Evolutionary conservation across 371 early-diverging fungal genomes (phyloP).

Genomic region (Parasitella parasitica): DNA sequence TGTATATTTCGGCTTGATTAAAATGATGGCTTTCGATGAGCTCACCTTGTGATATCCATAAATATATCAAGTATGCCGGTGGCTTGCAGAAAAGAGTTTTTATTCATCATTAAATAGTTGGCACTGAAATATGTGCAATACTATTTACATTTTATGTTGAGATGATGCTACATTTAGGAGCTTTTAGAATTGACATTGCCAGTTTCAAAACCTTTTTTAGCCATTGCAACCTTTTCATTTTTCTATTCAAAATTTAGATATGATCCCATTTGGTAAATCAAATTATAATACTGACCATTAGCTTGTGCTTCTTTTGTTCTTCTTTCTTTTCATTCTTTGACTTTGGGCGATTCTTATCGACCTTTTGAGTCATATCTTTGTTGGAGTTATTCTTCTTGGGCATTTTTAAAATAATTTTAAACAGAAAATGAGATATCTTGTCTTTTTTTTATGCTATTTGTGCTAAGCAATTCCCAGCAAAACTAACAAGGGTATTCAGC

Average conservation of each 20-base stretch:
- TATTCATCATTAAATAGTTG: neutral
- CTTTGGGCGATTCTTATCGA: slow-evolving; percentile 34
- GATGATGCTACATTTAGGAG: neutral
- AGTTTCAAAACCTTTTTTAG: slow-evolving; percentile 22
- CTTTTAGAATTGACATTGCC: neutral
- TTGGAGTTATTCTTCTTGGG: slow-evolving; percentile 13
- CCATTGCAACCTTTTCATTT: slow-evolving; percentile 24
- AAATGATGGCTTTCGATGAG: neutral
- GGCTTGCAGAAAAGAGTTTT: neutral
- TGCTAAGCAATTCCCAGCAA: neutral
- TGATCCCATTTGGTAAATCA: too few relatives aligned
- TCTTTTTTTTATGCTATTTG: neutral
- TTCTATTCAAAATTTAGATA: too few relatives aligned
- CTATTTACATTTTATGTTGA: neutral
- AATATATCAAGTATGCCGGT: too few relatives aligned
- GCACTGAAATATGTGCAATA: neutral
- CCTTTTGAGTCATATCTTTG: slow-evolving; percentile 24
- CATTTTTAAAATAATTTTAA: slow-evolving; percentile 5
- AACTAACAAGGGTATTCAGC: neutral
- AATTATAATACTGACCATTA: slow-evolving; percentile 10
- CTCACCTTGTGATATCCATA: neutral
- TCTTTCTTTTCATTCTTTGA: slow-evolving; percentile 32
- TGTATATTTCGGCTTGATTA: too few relatives aligned
- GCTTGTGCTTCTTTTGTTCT: slow-evolving; percentile 31
- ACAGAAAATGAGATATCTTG: neutral